Evolutionary conservation across 345 rosid genomes (phyloP).

Genomic region (Turritis glabra): DNA sequence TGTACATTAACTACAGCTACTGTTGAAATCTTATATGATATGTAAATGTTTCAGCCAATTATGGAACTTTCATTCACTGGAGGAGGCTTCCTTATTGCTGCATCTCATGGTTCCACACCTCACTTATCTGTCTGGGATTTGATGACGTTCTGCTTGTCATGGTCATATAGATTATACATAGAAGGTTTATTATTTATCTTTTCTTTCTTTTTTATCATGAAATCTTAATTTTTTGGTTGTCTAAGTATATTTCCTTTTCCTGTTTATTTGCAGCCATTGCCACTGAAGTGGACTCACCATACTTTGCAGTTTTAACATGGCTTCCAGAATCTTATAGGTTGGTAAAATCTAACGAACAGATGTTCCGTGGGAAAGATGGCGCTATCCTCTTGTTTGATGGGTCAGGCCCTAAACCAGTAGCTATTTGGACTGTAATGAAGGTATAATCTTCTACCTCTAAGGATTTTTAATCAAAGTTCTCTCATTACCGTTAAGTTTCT

Average conservation of each 20-base stretch:
- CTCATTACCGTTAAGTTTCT: not conserved
- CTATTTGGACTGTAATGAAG: conserved; percentile 56
- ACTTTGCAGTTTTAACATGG: conserved; percentile 63
- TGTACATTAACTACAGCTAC: not conserved
- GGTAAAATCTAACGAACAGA: conserved; percentile 35
- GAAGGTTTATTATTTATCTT: conserved; percentile 50
- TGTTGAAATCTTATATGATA: not conserved
- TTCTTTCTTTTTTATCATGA: not conserved
- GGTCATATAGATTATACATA: conserved; percentile 67
- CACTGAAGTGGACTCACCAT: conserved; percentile 46
- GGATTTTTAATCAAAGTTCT: not conserved
- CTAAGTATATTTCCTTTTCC: not conserved
- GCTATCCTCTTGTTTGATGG: conserved; percentile 61
- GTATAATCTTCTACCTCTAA: not conserved
- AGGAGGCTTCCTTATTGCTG: conserved; percentile 57
- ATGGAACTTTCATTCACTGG: conserved; percentile 59
- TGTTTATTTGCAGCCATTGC: conserved; percentile 51
- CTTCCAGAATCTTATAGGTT: conserved; percentile 46
- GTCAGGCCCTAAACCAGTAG: conserved; percentile 56
- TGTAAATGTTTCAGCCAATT: conserved; percentile 34
- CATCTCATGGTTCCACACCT: conserved; percentile 56
- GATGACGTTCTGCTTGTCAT: conserved; percentile 53
- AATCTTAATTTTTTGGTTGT: not conserved
- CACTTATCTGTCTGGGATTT: conserved; percentile 70
- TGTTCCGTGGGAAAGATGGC: conserved; percentile 58